Conservation (phyloP, 768 basidiomycete genomes). For the Coprinopsis cinerea region DNA sequence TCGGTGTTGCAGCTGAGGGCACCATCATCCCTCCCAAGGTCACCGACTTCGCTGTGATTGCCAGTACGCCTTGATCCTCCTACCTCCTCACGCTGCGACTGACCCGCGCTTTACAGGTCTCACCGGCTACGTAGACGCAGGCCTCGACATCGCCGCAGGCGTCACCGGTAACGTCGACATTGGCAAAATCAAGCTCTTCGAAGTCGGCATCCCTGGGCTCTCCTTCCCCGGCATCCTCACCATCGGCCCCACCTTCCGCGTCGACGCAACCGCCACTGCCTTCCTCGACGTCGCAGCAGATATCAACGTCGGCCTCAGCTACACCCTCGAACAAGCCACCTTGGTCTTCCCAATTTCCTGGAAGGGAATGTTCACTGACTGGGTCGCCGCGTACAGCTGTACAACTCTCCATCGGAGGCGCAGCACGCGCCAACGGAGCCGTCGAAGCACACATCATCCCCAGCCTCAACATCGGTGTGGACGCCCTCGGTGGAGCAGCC, state of each 20-base stretch:
- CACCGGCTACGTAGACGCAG: slow-evolving; percentile 31
- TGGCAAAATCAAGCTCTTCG: slow-evolving; percentile 25
- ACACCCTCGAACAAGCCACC: slow-evolving; percentile 1
- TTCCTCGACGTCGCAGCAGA: slow-evolving; percentile 1
- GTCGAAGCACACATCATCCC: slow-evolving; percentile 34
- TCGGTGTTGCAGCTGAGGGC: slow-evolving; percentile 9
- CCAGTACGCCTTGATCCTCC: slow-evolving; percentile 21
- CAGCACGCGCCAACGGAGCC: slow-evolving; percentile 21
- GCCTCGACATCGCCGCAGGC: slow-evolving; percentile 29
- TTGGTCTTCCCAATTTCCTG: slow-evolving; percentile 7
- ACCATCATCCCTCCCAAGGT: slow-evolving; percentile 9
- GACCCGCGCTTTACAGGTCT: slow-evolving; percentile 20
- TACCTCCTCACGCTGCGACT: background rate
- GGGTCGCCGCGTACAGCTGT: slow-evolving; percentile 18
- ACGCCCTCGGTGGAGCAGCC: slow-evolving; percentile 22
- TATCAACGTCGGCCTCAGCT: slow-evolving; percentile 4
- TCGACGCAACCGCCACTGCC: slow-evolving; percentile 1
- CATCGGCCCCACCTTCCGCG: slow-evolving; percentile 6
- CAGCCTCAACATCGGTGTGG: slow-evolving; percentile 27
- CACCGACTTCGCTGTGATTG: slow-evolving; percentile 22
- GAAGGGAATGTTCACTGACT: background rate
- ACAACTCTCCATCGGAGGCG: slow-evolving; percentile 26
- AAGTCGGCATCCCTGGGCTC: slow-evolving; percentile 3
- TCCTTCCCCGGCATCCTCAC: slow-evolving; percentile 7
- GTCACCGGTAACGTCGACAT: slow-evolving; percentile 37